Percentiles rank a stretch among this genome's conserved stretches.
Evolutionary conservation across 2,329 filamentous ascomycete genomes (phyloP).

Genomic region (Achaetomium macrosporum): DNA sequence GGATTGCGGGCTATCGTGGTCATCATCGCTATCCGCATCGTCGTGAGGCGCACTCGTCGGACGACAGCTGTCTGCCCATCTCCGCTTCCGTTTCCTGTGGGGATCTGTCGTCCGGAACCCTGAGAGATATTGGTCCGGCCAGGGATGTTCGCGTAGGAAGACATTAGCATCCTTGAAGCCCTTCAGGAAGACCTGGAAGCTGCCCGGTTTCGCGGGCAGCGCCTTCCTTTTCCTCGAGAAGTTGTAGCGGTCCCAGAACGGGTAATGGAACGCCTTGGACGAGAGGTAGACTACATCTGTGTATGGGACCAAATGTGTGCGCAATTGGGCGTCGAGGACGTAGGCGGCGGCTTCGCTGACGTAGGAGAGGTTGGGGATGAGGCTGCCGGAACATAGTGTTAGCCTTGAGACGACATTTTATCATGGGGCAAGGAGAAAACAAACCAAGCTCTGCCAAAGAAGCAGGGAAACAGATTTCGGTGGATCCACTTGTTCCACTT

Average conservation of each 20-base stretch:
- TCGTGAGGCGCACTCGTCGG: slow-evolving; percentile 52
- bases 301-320: slow-evolving; percentile 89
- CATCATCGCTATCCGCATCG: slow-evolving; percentile 53
- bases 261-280: slow-evolving; percentile 96
- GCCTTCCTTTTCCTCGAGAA: slow-evolving; percentile 83
- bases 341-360: slow-evolving; percentile 97
- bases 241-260: slow-evolving; percentile 89
- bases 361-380: slow-evolving; percentile 96
- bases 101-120: slow-evolving; percentile 64
- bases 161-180: slow-evolving; percentile 96
- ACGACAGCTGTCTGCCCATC: slow-evolving; percentile 79
- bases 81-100: slow-evolving; percentile 60
- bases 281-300: slow-evolving; percentile 92
- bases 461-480: slow-evolving; percentile 93
- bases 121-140: slow-evolving; percentile 80
- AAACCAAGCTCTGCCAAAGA: slow-evolving; percentile 84
- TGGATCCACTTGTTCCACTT: slow-evolving; percentile 99
- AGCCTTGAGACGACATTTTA: neutral
- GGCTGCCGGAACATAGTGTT: slow-evolving; percentile 35
- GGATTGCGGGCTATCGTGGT: slow-evolving; percentile 30
- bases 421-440: slow-evolving; percentile 22
- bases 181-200: slow-evolving; percentile 95
- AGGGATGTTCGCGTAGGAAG: slow-evolving; percentile 90
- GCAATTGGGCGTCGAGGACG: slow-evolving; percentile 82
- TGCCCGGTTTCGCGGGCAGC: slow-evolving; percentile 84